These are phyloP conservation scores for Haplosporangium gracile DNA, from an alignment of 192 early-diverging fungal genomes.

Conservation along the genomic window DNA sequence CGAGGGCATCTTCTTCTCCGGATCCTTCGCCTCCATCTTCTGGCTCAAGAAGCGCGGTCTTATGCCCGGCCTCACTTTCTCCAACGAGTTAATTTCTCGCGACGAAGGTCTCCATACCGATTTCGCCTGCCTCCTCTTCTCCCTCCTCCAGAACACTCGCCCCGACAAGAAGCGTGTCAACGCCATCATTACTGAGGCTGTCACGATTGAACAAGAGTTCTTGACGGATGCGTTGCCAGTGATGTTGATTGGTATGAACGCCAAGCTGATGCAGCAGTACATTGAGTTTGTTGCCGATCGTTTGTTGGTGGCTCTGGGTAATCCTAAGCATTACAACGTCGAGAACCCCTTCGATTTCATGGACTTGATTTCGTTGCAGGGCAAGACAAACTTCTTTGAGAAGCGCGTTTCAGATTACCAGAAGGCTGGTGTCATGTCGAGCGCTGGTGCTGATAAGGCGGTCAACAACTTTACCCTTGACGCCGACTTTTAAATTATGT, in stretches of 20 bases:
- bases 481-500: conserved; percentile 74
- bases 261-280: conserved; percentile 92
- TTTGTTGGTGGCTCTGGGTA: conserved; percentile 89
- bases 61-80: conserved; percentile 97
- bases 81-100: conserved; percentile 96
- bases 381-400: conserved; percentile 99
- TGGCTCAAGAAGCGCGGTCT: conserved; percentile 99
- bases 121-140: conserved; percentile 95
- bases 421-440: conserved; percentile 86
- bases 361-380: conserved; percentile 97
- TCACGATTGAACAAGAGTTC: conserved; percentile 95
- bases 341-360: conserved; percentile 98
- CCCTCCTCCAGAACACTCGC: conserved; percentile 76
- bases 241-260: conserved; percentile 95
- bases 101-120: conserved; percentile 97
- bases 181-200: conserved; percentile 87
- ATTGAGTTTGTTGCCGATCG: conserved; percentile 98
- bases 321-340: conserved; percentile 82
- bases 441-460: conserved; percentile 62
- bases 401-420: conserved; percentile 97
- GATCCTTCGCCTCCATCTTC: conserved; percentile 97
- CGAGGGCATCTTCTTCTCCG: conserved; percentile 98
- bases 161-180: conserved; percentile 72
- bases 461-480: conserved; percentile 81
- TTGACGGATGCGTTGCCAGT: conserved; percentile 91